Base-by-base conservation (phyloP, 345 rosid species). In the Psidium guajava region DNA sequence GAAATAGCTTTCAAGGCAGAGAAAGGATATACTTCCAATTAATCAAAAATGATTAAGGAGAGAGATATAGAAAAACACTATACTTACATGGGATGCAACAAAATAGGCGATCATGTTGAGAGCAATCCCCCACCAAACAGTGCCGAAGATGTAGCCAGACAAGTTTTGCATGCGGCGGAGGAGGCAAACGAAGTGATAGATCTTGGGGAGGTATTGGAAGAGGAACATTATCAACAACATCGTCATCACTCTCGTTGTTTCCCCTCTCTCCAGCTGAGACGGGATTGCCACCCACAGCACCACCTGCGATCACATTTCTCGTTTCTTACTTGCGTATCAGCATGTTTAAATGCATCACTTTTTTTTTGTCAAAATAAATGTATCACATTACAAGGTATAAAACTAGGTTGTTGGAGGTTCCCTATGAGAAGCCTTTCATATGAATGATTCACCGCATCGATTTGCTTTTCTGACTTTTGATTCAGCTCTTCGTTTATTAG, bases 91-190 rank as follows among this genome's bases (percentile, higher is more conserved):
- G 5, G 98, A 94, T 1, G 99, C 99, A 42, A 97, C 98, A 56
- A 97, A 97, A 85, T 95, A 97, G 14, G 98, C 99, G 7, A 95
- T 89, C 96, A 97, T 89, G 91, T 95, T 97, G 89, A 97, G 98
- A 50, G 93, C 95, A 52, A 97, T 91, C 49, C 99, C 99, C 99
- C 98, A 95, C 99, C 99, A 97, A 75, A 95, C 95, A 1, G 98
- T 95, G 21, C 99, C 98, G 82, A 95, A 97, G 55, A 95, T 92
- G 93, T 97, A 97, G 81, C 98, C 98, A n/a, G 98, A 94, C 81
- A 93, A 89, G 77, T 87, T 94, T 85, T 96, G 98, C 97, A 94
- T 94, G 64, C 94, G 94, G 44, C 98, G 99, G 81, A 97, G 90
- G 83, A 95, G 93, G 90, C 97, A 92, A 15, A 97, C 90, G 10